A percentile compares a stretch with the other conserved stretches of the same genome.
Evolutionary conservation across 2,329 filamentous ascomycete genomes (phyloP).

Genomic region (Verticillium tricorpus): DNA sequence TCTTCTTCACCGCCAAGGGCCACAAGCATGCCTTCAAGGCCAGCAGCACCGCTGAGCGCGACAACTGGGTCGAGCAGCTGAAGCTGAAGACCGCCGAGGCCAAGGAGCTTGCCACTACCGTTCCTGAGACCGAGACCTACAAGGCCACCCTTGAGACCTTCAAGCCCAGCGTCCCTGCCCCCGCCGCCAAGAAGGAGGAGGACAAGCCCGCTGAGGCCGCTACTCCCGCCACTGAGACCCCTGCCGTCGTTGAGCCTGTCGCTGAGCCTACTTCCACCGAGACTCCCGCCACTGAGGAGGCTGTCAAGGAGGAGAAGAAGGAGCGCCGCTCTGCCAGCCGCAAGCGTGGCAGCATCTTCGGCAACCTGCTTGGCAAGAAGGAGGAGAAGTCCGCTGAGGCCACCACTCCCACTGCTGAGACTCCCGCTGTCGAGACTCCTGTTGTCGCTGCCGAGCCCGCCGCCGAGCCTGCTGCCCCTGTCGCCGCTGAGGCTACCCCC

Average conservation of each 20-base stretch:
- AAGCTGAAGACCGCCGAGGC: conserved; percentile 81
- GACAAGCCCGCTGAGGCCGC: conserved; percentile 35
- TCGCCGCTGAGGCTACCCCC: conserved; percentile 26
- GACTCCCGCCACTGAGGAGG: conserved; percentile 28
- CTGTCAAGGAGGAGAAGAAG: conserved; percentile 55
- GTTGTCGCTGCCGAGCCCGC: conserved; percentile 28
- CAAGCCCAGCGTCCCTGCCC: conserved; percentile 38
- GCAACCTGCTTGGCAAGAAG: conserved; percentile 52
- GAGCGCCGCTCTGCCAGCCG: conserved; percentile 55
- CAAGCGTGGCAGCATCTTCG: conserved; percentile 64
- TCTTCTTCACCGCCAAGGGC: conserved; percentile 77
- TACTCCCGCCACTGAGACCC: conserved; percentile 26
- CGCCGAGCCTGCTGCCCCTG: conserved; percentile 10
- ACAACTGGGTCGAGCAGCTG: conserved; percentile 84
- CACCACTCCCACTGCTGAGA: conserved; percentile 24
- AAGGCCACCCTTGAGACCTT: conserved; percentile 76
- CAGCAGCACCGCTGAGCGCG: conserved; percentile 66
- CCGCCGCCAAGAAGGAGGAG: conserved; percentile 38
- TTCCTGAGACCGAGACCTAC: conserved; percentile 80
- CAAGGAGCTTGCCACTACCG: conserved; percentile 69
- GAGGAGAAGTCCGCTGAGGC: conserved; percentile 37
- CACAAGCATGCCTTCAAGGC: conserved; percentile 97
- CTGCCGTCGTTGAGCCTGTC: conserved; percentile 20
- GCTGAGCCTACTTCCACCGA: conserved; percentile 28
- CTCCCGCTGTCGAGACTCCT: conserved; percentile 24